phyloP scores from a whole-genome alignment of 805 yeast genomes.

The Torulaspora delbrueckii region DNA sequence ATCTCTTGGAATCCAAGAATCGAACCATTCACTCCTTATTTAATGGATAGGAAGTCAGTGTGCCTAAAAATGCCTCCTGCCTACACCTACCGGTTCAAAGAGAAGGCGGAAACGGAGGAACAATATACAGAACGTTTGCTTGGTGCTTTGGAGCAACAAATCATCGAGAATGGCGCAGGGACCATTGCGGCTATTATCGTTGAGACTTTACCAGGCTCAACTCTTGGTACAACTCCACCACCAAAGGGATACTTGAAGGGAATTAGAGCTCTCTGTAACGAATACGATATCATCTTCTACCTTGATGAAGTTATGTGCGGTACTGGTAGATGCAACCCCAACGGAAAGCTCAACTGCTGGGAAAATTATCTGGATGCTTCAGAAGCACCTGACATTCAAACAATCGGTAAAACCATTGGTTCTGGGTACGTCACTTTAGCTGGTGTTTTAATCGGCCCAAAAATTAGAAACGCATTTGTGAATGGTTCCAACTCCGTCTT shows the following conservation, averaged over 20 bases:
- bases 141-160: slow-evolving; percentile 40
- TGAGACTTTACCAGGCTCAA: slow-evolving; percentile 47
- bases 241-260: slow-evolving; percentile 46
- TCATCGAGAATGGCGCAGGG: slow-evolving; percentile 41
- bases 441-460: slow-evolving; percentile 42
- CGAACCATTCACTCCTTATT: slow-evolving; percentile 29
- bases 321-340: slow-evolving; percentile 43
- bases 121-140: slow-evolving; percentile 38
- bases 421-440: slow-evolving; percentile 48
- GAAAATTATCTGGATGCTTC: slow-evolving; percentile 39
- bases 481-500: slow-evolving; percentile 39
- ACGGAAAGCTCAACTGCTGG: slow-evolving; percentile 45
- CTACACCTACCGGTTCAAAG: slow-evolving; percentile 34
- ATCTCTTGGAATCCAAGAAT: slow-evolving; percentile 36
- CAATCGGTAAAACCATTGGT: slow-evolving; percentile 47
- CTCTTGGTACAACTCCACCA: slow-evolving; percentile 45
- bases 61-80: slow-evolving; percentile 30
- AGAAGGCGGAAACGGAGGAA: slow-evolving; percentile 38
- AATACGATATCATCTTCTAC: slow-evolving; percentile 47
- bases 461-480: slow-evolving; percentile 36
- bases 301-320: slow-evolving; percentile 58
- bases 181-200: slow-evolving; percentile 42
- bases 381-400: slow-evolving; percentile 44
- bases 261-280: slow-evolving; percentile 43
- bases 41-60: slow-evolving; percentile 20